These are phyloP conservation scores for Zygotorulaspora chibaensis DNA, from an alignment of 805 yeast species.

Conservation along the genomic window DNA sequence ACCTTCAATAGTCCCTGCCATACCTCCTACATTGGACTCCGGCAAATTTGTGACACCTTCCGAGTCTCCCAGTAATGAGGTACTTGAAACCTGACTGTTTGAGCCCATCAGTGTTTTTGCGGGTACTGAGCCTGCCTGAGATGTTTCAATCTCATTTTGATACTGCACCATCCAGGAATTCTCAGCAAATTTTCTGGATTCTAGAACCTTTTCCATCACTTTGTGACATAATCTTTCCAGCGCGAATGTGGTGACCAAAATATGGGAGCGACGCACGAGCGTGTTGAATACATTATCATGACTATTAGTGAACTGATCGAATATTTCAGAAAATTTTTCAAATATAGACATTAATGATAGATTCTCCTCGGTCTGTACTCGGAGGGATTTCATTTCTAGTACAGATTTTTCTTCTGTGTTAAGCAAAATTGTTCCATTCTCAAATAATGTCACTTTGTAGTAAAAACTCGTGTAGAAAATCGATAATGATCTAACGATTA, in stretches of 20 bases:
- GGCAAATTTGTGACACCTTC: background rate
- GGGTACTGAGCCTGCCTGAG: background rate
- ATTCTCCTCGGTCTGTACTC: background rate
- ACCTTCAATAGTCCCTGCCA: slow-evolving; percentile 18
- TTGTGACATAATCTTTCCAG: slow-evolving; percentile 18
- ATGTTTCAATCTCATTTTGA: background rate
- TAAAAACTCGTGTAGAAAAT: slow-evolving; percentile 11
- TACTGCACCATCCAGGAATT: slow-evolving; percentile 12
- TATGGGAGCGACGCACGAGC: slow-evolving; percentile 12
- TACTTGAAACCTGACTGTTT: no score
- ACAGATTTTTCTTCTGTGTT: background rate
- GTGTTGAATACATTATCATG: slow-evolving; percentile 5
- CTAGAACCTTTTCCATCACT: slow-evolving; percentile 19
- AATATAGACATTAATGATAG: slow-evolving; percentile 1
- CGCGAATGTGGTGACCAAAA: slow-evolving; percentile 9
- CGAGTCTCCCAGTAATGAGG: background rate
- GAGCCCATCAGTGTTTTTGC: background rate
- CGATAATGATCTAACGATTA: slow-evolving; percentile 9
- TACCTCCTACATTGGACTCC: background rate
- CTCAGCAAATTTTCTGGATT: slow-evolving; percentile 19
- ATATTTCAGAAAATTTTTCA: slow-evolving; percentile 13
- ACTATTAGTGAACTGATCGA: slow-evolving; percentile 9
- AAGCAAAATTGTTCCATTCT: background rate
- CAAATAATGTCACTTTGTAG: slow-evolving; percentile 11
- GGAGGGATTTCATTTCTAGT: background rate